phyloP scores from a whole-genome alignment of 306 rosid genomes.

The Pachyrhizus erosus region DNA sequence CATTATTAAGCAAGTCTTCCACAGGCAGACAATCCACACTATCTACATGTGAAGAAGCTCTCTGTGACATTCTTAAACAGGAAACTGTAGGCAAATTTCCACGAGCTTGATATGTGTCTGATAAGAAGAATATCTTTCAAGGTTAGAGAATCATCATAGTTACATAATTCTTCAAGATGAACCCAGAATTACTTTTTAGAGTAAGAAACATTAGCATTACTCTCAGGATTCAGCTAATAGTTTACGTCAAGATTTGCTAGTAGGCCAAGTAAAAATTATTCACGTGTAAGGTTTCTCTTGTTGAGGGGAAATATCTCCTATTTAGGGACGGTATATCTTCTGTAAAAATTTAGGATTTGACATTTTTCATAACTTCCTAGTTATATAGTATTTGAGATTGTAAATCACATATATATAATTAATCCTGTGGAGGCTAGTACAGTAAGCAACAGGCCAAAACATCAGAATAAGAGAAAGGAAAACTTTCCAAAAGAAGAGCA shows the following conservation, averaged over 20 bases:
- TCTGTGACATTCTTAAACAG: constrained; percentile 50
- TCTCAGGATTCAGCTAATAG: constrained; percentile 17
- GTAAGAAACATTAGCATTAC: constrained; percentile 24
- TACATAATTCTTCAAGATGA: constrained; percentile 30
- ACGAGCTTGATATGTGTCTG: constrained; percentile 79
- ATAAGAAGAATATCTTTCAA: constrained; percentile 48
- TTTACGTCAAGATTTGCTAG: constrained; percentile 17
- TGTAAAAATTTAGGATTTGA: neutral
- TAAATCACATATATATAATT: neutral
- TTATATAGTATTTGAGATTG: neutral
- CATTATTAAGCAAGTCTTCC: constrained; percentile 49
- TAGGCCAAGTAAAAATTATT: constrained; percentile 23
- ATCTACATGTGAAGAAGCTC: constrained; percentile 58
- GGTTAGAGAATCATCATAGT: constrained; percentile 41
- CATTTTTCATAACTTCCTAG: neutral
- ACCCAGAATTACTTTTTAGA: constrained; percentile 3
- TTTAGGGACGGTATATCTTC: neutral
- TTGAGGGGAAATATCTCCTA: neutral
- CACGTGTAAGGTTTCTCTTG: neutral
- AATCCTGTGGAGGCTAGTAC: neutral
- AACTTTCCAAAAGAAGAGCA: neutral
- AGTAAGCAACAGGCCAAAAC: constrained; percentile 6
- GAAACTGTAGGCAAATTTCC: constrained; percentile 58
- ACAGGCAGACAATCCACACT: constrained; percentile 44
- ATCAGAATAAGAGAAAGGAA: constrained; percentile 12